These are phyloP conservation scores for Ophiostoma piceae DNA, from an alignment of 2,329 filamentous ascomycete genomes.

Conservation along the genomic window DNA sequence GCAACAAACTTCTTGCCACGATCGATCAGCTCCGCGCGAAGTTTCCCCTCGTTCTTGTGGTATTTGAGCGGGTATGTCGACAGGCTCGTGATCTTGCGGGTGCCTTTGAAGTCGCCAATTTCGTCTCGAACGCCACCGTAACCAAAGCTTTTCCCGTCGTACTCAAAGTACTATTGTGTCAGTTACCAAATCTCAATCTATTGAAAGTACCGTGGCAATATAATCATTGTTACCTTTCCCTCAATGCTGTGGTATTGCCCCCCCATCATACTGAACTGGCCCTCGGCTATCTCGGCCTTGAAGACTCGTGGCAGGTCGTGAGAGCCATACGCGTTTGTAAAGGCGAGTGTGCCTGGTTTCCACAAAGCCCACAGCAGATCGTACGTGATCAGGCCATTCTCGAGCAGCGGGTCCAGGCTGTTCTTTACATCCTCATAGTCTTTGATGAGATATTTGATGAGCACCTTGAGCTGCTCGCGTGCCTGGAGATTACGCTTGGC, in stretches of 20 bases:
- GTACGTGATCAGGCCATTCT: conserved; percentile 80
- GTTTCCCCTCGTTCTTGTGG: conserved; percentile 63
- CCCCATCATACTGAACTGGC: conserved; percentile 62
- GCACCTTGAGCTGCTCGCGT: conserved; percentile 59
- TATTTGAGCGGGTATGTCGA: conserved; percentile 73
- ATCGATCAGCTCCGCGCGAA: conserved; percentile 65
- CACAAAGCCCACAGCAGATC: conserved; percentile 84
- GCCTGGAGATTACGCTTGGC: conserved; percentile 54
- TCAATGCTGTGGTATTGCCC: conserved; percentile 74
- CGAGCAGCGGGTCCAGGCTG: conserved; percentile 71
- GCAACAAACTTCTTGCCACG: conserved; percentile 79
- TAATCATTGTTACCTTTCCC: conserved; percentile 44
- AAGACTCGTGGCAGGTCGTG: conserved; percentile 74
- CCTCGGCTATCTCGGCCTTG: conserved; percentile 71
- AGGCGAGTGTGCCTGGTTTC: conserved; percentile 79
- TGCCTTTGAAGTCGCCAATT: conserved; percentile 70
- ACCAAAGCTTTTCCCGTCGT: conserved; percentile 80
- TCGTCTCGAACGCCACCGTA: conserved; percentile 65
- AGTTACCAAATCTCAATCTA: background rate
- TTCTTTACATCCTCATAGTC: conserved; percentile 77
- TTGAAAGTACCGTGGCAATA: background rate
- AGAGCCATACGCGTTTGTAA: conserved; percentile 70
- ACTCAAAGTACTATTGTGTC: conserved; percentile 64
- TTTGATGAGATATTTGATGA: conserved; percentile 44
- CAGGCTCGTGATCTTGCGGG: conserved; percentile 74